Evolutionary conservation across 805 yeast genomes (phyloP).

Genomic region (Wickerhamiella domercqiae): DNA sequence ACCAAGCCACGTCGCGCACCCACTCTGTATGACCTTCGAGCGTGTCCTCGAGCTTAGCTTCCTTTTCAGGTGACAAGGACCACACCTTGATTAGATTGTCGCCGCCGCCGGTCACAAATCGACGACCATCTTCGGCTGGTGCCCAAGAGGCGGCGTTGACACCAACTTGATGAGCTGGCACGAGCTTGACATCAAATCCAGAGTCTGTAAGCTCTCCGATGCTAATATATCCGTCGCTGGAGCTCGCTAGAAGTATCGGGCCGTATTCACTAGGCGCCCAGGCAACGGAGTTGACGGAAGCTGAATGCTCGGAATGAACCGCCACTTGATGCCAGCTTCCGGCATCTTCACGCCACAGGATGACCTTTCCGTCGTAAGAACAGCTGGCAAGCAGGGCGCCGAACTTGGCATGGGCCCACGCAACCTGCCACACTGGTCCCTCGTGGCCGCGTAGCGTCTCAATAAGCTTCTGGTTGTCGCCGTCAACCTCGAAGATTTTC

Average conservation of each 20-base stretch:
- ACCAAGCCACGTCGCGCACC: slow-evolving; percentile 99
- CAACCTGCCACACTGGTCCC: slow-evolving; percentile 98
- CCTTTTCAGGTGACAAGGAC: slow-evolving; percentile 41
- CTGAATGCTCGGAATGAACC: slow-evolving; percentile 76
- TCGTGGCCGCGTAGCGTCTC: slow-evolving; percentile 84
- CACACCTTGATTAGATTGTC: slow-evolving; percentile 89
- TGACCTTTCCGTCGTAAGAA: slow-evolving; percentile 86
- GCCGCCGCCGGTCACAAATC: slow-evolving; percentile 89
- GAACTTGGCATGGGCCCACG: slow-evolving; percentile 98
- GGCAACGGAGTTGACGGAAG: slow-evolving; percentile 81
- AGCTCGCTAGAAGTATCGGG: slow-evolving; percentile 75
- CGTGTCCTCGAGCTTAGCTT: slow-evolving; percentile 56
- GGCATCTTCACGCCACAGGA: slow-evolving; percentile 83
- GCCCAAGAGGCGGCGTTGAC: slow-evolving; percentile 96
- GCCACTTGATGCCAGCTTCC: slow-evolving; percentile 80
- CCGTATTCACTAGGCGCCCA: slow-evolving; percentile 99
- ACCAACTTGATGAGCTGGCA: slow-evolving; percentile 83
- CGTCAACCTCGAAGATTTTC: slow-evolving; percentile 82
- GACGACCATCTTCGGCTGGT: slow-evolving; percentile 27
- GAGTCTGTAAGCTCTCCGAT: slow-evolving; percentile 90
- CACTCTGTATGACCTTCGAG: slow-evolving; percentile 90
- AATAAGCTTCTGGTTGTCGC: slow-evolving; percentile 61
- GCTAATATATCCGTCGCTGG: slow-evolving; percentile 85
- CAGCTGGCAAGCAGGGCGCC: slow-evolving; percentile 90
- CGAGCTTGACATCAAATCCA: slow-evolving; percentile 32